Base-by-base conservation (phyloP, 768 basidiomycete species). In the Boletus rufocinnamomeus region DNA sequence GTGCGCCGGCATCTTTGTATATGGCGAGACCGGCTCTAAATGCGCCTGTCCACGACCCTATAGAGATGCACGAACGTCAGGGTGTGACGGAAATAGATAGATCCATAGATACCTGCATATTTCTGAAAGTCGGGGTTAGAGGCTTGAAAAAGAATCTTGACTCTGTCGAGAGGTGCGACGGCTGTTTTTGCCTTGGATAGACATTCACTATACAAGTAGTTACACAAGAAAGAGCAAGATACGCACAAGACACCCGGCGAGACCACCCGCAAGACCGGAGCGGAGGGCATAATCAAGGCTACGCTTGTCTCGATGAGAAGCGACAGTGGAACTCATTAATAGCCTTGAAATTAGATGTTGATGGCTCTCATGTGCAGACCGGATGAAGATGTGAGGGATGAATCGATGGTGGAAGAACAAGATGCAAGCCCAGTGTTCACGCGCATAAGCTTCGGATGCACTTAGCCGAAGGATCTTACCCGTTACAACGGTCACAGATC, bases 121-220 rank as follows among this genome's bases (percentile, higher is more conserved):
- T 94, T 92, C 70, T 85, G 83, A 70, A 91, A 99, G 58, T 98
- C 96, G 9, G 91, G 91, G 73, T 96, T 97, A 8, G 93, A 93
- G 1, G 97, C 93, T 73, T 99, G 96, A 70, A 98, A 97, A 50
- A 99, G 86, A 66, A 99, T 99, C 78, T 99, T 99, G 65, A 99
- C 95, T 70, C 97, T 82, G 73, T 99, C 97, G 50, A 99, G 82
- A 4, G 97, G 97, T 21, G 97, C 97, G 45, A 97, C 92, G 34
- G 88, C 88, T 14, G 94, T 93, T 76, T 96, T 96, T 50, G 95
- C 94, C 95, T 96, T 63, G 8, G 19, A 47, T 27, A 61, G 49
- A 51, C 38, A 9, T 32, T 62, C 4, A 40, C 48, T 41, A 61
- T 35, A 55, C 60, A 27, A 50, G 56, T 25, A 52, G 17, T 6